Conservation (phyloP, 1,284 basidiomycete species). For the Cerrena zonata region DNA sequence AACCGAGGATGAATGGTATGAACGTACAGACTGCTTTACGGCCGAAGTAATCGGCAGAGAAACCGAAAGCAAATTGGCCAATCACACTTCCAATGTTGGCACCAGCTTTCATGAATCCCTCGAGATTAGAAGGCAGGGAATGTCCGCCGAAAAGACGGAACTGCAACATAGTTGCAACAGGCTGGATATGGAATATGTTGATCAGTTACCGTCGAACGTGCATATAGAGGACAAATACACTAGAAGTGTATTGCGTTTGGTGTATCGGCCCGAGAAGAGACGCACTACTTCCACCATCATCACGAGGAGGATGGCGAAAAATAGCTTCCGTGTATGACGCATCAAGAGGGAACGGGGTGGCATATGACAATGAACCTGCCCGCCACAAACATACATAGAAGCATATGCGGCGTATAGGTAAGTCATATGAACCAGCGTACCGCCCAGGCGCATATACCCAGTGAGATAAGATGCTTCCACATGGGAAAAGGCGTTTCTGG, state of each 20-base stretch:
- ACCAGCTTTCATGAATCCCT: conserved; percentile 62
- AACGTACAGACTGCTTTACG: conserved; percentile 59
- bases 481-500: neutral
- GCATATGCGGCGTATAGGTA: too few relatives aligned
- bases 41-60: conserved; percentile 63
- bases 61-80: conserved; percentile 64
- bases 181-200: conserved; percentile 33
- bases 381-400: too few relatives aligned
- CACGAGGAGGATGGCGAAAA: too few relatives aligned
- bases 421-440: too few relatives aligned
- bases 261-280: too few relatives aligned
- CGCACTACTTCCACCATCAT: too few relatives aligned
- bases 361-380: too few relatives aligned
- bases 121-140: conserved; percentile 48
- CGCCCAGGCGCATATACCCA: too few relatives aligned
- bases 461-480: too few relatives aligned
- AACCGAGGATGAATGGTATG: neutral
- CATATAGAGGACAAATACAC: conserved; percentile 1
- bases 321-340: too few relatives aligned
- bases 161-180: conserved; percentile 71
- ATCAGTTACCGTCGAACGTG: neutral
- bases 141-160: conserved; percentile 59
- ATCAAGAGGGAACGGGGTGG: too few relatives aligned
- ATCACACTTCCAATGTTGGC: conserved; percentile 73
- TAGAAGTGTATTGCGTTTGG: conserved; percentile 2